Evolutionary conservation across 2,329 filamentous ascomycete species (phyloP).

Genomic region (Elsinoe necatrix): DNA sequence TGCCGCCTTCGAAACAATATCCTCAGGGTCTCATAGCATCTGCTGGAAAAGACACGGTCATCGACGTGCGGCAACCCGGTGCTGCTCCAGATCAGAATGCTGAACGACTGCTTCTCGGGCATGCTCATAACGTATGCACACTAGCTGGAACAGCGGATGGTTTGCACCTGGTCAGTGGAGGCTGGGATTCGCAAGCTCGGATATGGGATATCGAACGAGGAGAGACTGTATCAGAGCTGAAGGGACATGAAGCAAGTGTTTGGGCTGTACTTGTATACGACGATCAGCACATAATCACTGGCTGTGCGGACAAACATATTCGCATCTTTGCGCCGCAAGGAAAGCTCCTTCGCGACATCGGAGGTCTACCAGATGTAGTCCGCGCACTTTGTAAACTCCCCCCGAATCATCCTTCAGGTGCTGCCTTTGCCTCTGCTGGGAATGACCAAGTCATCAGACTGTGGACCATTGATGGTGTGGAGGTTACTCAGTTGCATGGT

Average conservation of each 20-base stretch:
- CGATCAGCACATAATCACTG: conserved; percentile 68
- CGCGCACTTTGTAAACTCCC: conserved; percentile 82
- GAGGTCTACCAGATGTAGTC: conserved; percentile 72
- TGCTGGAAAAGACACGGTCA: conserved; percentile 83
- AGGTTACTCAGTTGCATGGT: conserved; percentile 69
- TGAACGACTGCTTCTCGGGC: conserved; percentile 76
- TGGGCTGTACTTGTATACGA: conserved; percentile 89
- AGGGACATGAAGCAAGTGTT: conserved; percentile 72
- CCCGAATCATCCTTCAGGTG: conserved; percentile 64
- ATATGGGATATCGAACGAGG: conserved; percentile 82
- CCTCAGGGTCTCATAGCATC: conserved; percentile 77
- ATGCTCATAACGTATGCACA: conserved; percentile 79
- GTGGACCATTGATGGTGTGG: conserved; percentile 72
- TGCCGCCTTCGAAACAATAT: conserved; percentile 58
- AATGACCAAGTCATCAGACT: conserved; percentile 85
- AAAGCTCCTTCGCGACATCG: conserved; percentile 54
- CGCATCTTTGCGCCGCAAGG: conserved; percentile 66
- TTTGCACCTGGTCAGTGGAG: conserved; percentile 73
- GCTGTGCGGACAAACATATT: conserved; percentile 79
- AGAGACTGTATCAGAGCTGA: conserved; percentile 64
- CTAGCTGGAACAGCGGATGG: conserved; percentile 68
- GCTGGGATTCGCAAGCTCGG: conserved; percentile 84
- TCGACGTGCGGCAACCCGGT: conserved; percentile 73
- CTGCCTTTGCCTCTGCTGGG: conserved; percentile 88
- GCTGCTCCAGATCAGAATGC: conserved; percentile 64